Evolutionary conservation across 345 rosid genomes (phyloP).

Genomic region (Acer campestre): DNA sequence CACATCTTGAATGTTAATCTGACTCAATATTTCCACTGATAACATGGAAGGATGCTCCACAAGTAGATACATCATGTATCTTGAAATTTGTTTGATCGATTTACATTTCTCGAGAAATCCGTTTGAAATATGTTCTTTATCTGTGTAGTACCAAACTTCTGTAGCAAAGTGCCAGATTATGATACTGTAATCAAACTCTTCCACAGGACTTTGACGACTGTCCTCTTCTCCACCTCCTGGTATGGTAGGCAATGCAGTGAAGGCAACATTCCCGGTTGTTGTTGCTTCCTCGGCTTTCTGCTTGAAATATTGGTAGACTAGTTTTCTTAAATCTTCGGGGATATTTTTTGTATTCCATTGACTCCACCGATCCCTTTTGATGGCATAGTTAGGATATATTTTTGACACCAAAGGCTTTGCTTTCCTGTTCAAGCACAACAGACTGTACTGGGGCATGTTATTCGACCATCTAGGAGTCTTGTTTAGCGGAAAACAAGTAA

Average conservation of each 20-base stretch:
- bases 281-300: neutral
- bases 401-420: too few species aligned
- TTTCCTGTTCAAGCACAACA: too few species aligned
- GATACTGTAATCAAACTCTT: slow-evolving; percentile 8
- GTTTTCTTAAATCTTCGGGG: neutral
- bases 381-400: too few species aligned
- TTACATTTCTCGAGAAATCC: neutral
- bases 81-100: slow-evolving; percentile 1
- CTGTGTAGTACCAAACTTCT: neutral
- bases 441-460: too few species aligned
- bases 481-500: neutral
- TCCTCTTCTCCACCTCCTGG: neutral
- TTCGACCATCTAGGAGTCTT: neutral
- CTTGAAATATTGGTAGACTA: neutral
- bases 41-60: slow-evolving; percentile 13
- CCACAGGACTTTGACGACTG: too few species aligned
- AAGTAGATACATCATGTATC: slow-evolving; percentile 20
- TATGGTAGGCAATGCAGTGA: too few species aligned
- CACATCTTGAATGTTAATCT: neutral
- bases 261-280: neutral
- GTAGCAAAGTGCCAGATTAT: slow-evolving; percentile 22
- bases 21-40: neutral
- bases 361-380: too few species aligned
- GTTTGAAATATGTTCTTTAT: too few species aligned
- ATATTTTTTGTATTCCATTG: too few species aligned